These are phyloP conservation scores for Trichoderma atroviride DNA, from an alignment of 2,329 filamentous ascomycete species.

Conservation along the genomic window DNA sequence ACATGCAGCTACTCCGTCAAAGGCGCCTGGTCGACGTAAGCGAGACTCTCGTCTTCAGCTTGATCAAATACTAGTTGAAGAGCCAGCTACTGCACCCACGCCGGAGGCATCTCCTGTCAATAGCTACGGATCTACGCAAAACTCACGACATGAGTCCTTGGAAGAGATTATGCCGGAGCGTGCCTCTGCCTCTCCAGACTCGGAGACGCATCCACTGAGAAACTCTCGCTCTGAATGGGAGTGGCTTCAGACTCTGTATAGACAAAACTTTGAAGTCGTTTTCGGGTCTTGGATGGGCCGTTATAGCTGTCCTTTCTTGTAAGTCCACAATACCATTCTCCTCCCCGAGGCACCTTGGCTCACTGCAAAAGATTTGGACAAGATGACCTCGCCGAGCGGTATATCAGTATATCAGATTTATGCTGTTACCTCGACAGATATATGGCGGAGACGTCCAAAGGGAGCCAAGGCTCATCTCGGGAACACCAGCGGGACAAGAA, in stretches of 20 bases:
- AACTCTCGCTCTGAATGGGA: background rate
- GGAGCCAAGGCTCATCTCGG: background rate
- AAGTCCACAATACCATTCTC: background rate
- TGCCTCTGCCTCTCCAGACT: background rate
- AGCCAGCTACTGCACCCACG: background rate
- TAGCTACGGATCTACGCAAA: background rate
- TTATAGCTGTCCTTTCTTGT: slow-evolving; percentile 5
- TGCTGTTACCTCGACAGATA: slow-evolving; percentile 1
- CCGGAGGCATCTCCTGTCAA: background rate
- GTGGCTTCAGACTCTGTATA: slow-evolving; percentile 6
- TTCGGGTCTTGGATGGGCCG: slow-evolving; percentile 12
- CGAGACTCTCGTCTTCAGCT: background rate
- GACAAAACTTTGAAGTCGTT: slow-evolving; percentile 9
- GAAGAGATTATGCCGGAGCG: background rate
- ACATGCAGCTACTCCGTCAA: background rate
- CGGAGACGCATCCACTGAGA: background rate
- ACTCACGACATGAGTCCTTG: background rate
- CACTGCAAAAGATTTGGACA: slow-evolving; percentile 1
- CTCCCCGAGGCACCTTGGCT: background rate
- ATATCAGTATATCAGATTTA: slow-evolving; percentile 10
- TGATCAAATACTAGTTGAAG: slow-evolving; percentile 1
- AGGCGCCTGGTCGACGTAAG: background rate
- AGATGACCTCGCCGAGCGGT: slow-evolving; percentile 1
- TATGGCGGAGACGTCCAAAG: background rate
- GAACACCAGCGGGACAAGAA: slow-evolving; percentile 1